A percentile compares a stretch with the other conserved stretches of the same genome.
These are phyloP conservation scores for Thuidium tamariscinum DNA, from an alignment of 225 moss, liverwort and hornwort genomes.

Conservation along the genomic window DNA sequence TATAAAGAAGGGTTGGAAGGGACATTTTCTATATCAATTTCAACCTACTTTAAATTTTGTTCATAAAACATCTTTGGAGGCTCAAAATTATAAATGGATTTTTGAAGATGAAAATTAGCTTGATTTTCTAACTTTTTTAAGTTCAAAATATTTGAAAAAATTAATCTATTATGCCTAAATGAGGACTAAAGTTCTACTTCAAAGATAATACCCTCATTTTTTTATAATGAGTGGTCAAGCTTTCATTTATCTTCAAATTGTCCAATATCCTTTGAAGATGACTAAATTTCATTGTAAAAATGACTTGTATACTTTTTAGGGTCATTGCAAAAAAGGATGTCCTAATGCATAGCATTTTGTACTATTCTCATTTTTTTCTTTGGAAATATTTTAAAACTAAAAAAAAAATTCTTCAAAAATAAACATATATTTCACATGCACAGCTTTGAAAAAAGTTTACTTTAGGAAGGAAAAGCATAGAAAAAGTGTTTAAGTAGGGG, in stretches of 20 bases:
- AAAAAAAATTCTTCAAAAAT: too few relatives aligned
- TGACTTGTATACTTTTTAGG: accelerated
- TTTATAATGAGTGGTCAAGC: neutral
- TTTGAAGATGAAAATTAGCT: accelerated
- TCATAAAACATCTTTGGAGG: neutral
- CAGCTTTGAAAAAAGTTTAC: too few relatives aligned
- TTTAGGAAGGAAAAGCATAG: too few relatives aligned
- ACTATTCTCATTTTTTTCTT: too few relatives aligned
- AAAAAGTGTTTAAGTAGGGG: too few relatives aligned
- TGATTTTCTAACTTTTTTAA: accelerated
- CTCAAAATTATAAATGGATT: accelerated
- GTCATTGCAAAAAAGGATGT: too few relatives aligned
- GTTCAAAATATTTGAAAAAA: neutral
- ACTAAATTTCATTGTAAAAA: neutral
- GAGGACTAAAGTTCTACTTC: neutral
- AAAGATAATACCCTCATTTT: accelerated
- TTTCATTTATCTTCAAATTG: neutral
- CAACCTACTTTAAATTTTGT: neutral
- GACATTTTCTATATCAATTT: neutral
- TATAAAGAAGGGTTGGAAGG: neutral
- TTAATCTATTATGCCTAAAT: neutral
- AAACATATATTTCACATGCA: too few relatives aligned
- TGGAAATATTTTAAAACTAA: too few relatives aligned
- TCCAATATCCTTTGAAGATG: neutral
- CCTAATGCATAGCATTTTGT: too few relatives aligned